Percentiles rank a stretch among this genome's conserved stretches.
phyloP scores from a whole-genome alignment of 208 protist species.

The Endotrypanum monterogeii region DNA sequence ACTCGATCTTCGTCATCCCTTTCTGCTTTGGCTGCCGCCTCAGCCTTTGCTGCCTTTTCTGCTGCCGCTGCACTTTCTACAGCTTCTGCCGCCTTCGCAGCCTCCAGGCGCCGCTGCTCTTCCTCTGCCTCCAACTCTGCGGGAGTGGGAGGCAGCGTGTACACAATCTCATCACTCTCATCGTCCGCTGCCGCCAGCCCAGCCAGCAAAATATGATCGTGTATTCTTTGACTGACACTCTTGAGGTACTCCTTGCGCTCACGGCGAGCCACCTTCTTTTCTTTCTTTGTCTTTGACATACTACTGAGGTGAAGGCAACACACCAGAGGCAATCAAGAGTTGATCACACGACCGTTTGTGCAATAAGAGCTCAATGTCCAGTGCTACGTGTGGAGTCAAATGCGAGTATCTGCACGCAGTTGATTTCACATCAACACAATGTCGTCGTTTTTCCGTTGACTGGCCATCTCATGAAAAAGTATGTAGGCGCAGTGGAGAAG shows the following conservation, averaged over 20 bases:
- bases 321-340: constrained; percentile 95
- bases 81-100: constrained; percentile 3
- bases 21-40: constrained; percentile 12
- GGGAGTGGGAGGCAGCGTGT: constrained; percentile 43
- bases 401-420: too few species aligned
- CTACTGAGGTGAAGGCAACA: neutral
- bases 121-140: constrained; percentile 11
- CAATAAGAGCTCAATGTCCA: constrained; percentile 12
- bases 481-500: constrained; percentile 87
- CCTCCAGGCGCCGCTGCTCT: constrained; percentile 2
- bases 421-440: too few species aligned
- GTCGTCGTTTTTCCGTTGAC: too few species aligned
- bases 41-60: neutral
- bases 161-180: constrained; percentile 43
- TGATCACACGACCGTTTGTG: constrained; percentile 94
- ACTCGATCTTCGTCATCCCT: constrained; percentile 37
- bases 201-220: constrained; percentile 36
- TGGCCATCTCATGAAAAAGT: too few species aligned
- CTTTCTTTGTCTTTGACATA: constrained; percentile 19
- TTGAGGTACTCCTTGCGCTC: constrained; percentile 54
- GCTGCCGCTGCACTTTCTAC: constrained; percentile 3
- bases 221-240: constrained; percentile 41
- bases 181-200: constrained; percentile 17
- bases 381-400: too few species aligned
- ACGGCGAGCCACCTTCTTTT: constrained; percentile 30